Base-by-base conservation (phyloP, 2,329 filamentous ascomycete species). In the Metarhizium album region DNA sequence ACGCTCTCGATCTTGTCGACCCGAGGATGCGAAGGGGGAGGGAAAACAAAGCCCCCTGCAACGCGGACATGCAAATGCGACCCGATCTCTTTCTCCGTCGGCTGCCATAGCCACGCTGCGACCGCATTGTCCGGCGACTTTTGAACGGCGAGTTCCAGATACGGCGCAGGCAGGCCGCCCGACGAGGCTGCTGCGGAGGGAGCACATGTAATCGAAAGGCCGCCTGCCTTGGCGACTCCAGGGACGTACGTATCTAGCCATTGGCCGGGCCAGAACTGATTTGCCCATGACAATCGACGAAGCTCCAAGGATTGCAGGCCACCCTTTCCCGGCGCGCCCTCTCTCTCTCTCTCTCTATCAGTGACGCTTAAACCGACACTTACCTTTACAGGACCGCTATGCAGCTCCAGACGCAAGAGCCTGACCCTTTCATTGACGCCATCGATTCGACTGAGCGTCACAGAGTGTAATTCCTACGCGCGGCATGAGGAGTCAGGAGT, bases 161-260 rank as follows among this genome's bases (percentile, higher is more conserved):
- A 87, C 0, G 69, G 66, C 6, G 48, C 31, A 6, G 48, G 48
- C 8, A 51, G 53, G 22, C 42, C 27, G 4, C 65, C 54, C 5
- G 35, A 24, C 16, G 18, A 13, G 3, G 79, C 75, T 50, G 75
- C 72, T 45, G 74, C 69, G 42, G 74, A 76, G 0, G 88, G 88
- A 0, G 84, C 71, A 1, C 87, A 93, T 6, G 88, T 91, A 56
- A 95, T 86, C 42, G 89, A 95, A 72, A 95, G 95, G 52, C 90
- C 90, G 33, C 90, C 90, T 3, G 87, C 83, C 63, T 84, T 82
- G 42, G 75, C 60, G 43, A 87, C 69, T 37, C 71, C 73, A 1
- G 90, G 88, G 49, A 89, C 78, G 64, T 86, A 84, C 6, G 89
- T 83, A 64, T 95, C 90, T 51, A 95, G 76, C 87, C 89, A 95